Base-by-base conservation (phyloP, 2,329 filamentous ascomycete species). In the Colletotrichum graminicola region DNA sequence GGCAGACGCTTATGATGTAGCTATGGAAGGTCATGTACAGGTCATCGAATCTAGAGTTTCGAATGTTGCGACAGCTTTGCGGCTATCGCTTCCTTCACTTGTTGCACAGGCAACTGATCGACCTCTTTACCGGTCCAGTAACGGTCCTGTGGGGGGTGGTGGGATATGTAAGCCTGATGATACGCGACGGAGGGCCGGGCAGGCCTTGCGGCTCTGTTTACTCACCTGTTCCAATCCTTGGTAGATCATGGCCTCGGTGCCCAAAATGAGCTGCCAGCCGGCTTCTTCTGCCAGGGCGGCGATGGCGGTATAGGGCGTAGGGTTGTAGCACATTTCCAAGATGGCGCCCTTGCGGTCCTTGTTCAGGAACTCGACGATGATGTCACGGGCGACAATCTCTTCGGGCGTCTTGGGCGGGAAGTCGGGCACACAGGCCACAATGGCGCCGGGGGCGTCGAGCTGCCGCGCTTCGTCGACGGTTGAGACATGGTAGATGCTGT, bases 251-350 rank as follows among this genome's bases (percentile, higher is more conserved):
- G 92, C 91, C 82, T 94, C 93, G 0, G 92, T 94, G 0, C 93
- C 93, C 7, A 93, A 79, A 32, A 94, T 92, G 1, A 94, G 90
- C 80, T 91, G 87, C 93, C 93, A 94, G 0, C 91, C 91, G 12
- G 85, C 84, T 3, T 82, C 80, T 75, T 89, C 85, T 0, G 91
- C 89, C 52, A 94, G 76, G 54, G 85, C 86, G 1, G 88, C 89
- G 60, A 94, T 87, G 74, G 87, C 85, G 0, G 93, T 95, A 79
- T 88, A 91, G 0, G 92, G 91, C 3, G 85, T 84, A 0, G 93
- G 93, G 78, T 94, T 93, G 79, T 95, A 95, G 84, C 92, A 94
- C 93, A 95, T 95, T 80, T 95, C 93, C 71, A 95, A 79, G 67
- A 95, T 88, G 8, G 89, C 89, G 8, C 92, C 92, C 80, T 92